These are phyloP conservation scores for Sporothrix schenckii DNA, from an alignment of 2,329 filamentous ascomycete species.

Conservation along the genomic window DNA sequence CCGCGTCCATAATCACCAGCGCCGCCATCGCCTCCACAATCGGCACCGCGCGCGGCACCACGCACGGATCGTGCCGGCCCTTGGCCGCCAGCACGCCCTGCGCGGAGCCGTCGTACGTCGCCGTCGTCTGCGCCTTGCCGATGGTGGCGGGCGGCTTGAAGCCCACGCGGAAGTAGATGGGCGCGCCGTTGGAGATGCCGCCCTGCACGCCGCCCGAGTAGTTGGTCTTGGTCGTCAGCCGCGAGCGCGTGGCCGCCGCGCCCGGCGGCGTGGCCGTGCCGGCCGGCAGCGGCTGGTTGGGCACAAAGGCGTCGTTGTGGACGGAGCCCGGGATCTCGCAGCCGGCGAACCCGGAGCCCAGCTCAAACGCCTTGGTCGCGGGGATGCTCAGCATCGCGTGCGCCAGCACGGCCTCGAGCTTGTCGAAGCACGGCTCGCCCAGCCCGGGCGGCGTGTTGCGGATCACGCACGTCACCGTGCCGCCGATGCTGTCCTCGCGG, in stretches of 20 bases:
- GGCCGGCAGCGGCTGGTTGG: constrained; percentile 52
- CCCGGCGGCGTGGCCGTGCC: constrained; percentile 50
- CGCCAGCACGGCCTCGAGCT: constrained; percentile 86
- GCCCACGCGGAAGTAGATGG: constrained; percentile 90
- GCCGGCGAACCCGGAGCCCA: constrained; percentile 89
- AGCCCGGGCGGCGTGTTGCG: constrained; percentile 81
- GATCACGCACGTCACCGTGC: constrained; percentile 92
- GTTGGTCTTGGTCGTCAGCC: constrained; percentile 85
- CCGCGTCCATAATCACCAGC: constrained; percentile 81
- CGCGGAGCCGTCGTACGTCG: constrained; percentile 70
- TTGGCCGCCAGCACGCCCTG: constrained; percentile 85
- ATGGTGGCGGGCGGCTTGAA: constrained; percentile 98
- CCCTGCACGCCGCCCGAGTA: constrained; percentile 95
- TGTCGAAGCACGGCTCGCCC: constrained; percentile 93
- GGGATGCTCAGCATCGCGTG: constrained; percentile 96
- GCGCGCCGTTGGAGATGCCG: constrained; percentile 89
- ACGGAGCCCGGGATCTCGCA: constrained; percentile 82
- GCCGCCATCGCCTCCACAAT: constrained; percentile 93
- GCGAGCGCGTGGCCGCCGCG: constrained; percentile 56
- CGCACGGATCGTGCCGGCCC: constrained; percentile 91
- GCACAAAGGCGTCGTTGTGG: constrained; percentile 88
- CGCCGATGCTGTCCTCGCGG: constrained; percentile 84
- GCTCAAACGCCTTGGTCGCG: constrained; percentile 92
- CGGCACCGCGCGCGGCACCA: constrained; percentile 83
- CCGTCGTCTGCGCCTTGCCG: constrained; percentile 81